Evolutionary conservation across 2,329 filamentous ascomycete genomes (phyloP), one percentile per base, ranked within the genome.

Genomic region (Fusarium cyanostomum): DNA sequence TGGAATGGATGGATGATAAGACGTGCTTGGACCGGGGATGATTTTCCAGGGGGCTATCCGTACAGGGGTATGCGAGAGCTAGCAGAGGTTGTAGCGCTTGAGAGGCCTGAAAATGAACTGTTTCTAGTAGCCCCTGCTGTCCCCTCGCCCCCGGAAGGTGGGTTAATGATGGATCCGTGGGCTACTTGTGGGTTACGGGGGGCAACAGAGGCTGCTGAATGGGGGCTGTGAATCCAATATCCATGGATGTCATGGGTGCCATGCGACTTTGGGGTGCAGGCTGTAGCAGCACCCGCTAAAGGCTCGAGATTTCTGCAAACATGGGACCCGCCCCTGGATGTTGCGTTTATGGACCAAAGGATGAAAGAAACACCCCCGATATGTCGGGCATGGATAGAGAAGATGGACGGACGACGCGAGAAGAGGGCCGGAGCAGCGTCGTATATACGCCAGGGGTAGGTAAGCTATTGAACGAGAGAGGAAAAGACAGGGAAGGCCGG

Each of bases 1-100:
- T 52, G 45, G 66, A 50, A 52, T 54, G 62, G 62, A 63, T 62
- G 56, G 62, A 50, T 46, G 52, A 66, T 62, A 65, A 58, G 61
- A 59, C 43, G 39, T 46, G 58, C 44, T 44, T 48, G 46, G 42
- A 26, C 26, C 35, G 34, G 26, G n/a, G 21, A n/a, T 44, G 41
- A 38, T 52, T 37, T 38, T 30, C 45, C 28, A 52, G 38, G 56
- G 42, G 56, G 42, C 21, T 12, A 30, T 21, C 21, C 26, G 21
- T 21, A 21, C 21, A 21, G 4, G 21, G 33, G 31, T n/a, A 27
- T 16, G 43, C 43, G 10, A 60, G 45, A 56, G 60, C 45, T 64
- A 64, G 55, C 44, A 50, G 60, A 56, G 43, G 41, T 15, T 38
- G 30, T 60, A 64, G 63, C 51, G 48, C 37, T 38, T 52, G 52